A percentile compares a stretch with the other conserved stretches of the same genome.
These are phyloP conservation scores for Colletotrichum brevisporum DNA, from an alignment of 2,329 filamentous ascomycete genomes.

Conservation along the genomic window DNA sequence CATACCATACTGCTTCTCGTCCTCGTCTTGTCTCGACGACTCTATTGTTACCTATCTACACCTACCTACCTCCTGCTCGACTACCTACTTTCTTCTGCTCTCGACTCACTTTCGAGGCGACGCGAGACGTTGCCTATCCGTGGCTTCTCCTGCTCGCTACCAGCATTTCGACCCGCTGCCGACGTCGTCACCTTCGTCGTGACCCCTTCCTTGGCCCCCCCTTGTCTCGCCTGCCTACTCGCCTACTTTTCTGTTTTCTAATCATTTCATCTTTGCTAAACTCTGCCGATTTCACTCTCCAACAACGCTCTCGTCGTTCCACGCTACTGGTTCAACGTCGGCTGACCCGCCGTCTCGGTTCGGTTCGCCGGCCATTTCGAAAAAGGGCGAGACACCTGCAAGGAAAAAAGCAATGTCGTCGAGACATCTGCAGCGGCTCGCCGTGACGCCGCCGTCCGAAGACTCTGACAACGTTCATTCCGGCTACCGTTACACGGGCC, in stretches of 20 bases:
- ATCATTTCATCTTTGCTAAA: neutral
- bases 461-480: conserved; percentile 37
- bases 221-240: neutral
- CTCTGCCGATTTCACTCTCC: neutral
- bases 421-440: conserved; percentile 32
- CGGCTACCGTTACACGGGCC: conserved; percentile 28
- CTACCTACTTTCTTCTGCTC: neutral
- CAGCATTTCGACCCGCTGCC: neutral
- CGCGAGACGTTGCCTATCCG: conserved; percentile 18
- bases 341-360: neutral
- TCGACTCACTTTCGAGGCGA: neutral
- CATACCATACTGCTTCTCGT: neutral
- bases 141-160: neutral
- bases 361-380: neutral
- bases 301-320: no score
- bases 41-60: no score
- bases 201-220: conserved; percentile 1
- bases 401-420: conserved; percentile 26
- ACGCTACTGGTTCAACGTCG: neutral
- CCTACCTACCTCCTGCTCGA: neutral
- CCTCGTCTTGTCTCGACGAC: neutral
- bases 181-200: neutral
- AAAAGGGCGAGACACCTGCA: neutral
- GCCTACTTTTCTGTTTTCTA: neutral
- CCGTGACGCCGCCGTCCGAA: conserved; percentile 38